phyloP scores from a whole-genome alignment of 225 moss, liverwort and hornwort species.

The Physcomitrellopsis africana region DNA sequence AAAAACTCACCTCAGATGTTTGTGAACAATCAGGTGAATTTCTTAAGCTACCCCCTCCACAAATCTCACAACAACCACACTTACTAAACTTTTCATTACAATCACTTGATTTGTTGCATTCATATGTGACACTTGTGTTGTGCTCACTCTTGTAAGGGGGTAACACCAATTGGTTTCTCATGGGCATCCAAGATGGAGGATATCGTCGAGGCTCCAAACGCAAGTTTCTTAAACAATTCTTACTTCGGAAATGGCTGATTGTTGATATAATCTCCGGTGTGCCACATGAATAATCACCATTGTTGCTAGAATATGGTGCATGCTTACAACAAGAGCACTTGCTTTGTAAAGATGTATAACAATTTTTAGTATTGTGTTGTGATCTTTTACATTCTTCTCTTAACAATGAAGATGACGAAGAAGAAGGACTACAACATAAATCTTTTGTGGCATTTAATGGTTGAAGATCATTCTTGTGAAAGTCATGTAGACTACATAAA shows the following conservation, averaged over 20 bases:
- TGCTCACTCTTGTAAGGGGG: neutral
- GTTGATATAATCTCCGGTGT: constrained; percentile 25
- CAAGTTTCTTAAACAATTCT: constrained; percentile 10
- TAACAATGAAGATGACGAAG: too few species aligned
- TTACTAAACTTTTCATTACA: constrained; percentile 13
- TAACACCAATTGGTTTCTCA: neutral
- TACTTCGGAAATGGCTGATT: constrained; percentile 31
- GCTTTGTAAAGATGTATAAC: neutral
- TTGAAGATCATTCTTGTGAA: too few species aligned
- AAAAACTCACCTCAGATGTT: constrained; percentile 30
- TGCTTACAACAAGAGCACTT: constrained; percentile 24
- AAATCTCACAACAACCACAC: constrained; percentile 34
- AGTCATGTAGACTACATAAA: too few species aligned
- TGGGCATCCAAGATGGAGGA: constrained; percentile 37
- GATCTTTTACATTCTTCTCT: neutral
- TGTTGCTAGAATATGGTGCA: neutral
- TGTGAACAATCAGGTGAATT: neutral
- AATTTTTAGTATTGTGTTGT: neutral
- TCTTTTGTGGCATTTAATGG: too few species aligned
- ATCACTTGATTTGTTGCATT: neutral
- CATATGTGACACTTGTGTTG: constrained; percentile 19
- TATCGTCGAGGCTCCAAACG: neutral
- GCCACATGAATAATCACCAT: neutral
- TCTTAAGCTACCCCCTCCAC: constrained; percentile 33
- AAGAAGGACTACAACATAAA: too few species aligned